A percentile compares a stretch with the other conserved stretches of the same genome.
These are phyloP conservation scores for Mortierella sp. DNA, from an alignment of 371 early-diverging fungal genomes.

Conservation along the genomic window DNA sequence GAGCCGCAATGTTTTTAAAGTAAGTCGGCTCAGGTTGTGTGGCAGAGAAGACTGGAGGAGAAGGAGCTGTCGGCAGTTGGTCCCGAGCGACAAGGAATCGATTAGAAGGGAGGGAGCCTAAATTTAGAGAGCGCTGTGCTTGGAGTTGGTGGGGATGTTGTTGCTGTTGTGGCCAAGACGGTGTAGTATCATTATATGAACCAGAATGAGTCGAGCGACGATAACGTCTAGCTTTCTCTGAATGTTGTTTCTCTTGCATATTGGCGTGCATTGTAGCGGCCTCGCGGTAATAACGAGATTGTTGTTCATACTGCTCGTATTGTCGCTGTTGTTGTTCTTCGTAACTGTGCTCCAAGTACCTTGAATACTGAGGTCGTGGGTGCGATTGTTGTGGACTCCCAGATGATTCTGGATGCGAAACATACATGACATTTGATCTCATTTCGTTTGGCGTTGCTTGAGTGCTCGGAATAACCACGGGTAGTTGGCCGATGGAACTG, in stretches of 20 bases:
- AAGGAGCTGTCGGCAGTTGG: conserved; percentile 38
- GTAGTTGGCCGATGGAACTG: neutral
- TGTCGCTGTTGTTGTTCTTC: conserved; percentile 32
- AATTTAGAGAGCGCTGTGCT: conserved; percentile 15
- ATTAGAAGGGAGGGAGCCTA: conserved; percentile 15
- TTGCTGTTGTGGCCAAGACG: neutral
- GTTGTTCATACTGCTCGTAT: conserved; percentile 47
- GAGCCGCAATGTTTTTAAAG: neutral
- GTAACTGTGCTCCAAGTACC: conserved; percentile 16
- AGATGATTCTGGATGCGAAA: neutral
- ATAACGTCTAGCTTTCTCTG: neutral
- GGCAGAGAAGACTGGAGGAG: conserved; percentile 25
- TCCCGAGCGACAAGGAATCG: conserved; percentile 23
- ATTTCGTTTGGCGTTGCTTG: conserved; percentile 7
- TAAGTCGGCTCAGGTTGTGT: conserved; percentile 26
- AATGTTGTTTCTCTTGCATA: conserved; percentile 4
- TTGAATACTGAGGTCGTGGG: conserved; percentile 12
- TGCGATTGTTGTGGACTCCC: neutral
- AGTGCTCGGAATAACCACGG: neutral
- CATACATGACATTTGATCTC: conserved; percentile 25
- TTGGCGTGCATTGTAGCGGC: neutral
- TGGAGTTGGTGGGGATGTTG: conserved; percentile 22
- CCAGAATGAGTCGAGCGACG: conserved; percentile 20
- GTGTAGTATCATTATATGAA: conserved; percentile 5
- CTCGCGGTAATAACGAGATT: conserved; percentile 37